Base-by-base conservation (phyloP, 176 grass and related monocot species). In the Elaeis guineensis region DNA sequence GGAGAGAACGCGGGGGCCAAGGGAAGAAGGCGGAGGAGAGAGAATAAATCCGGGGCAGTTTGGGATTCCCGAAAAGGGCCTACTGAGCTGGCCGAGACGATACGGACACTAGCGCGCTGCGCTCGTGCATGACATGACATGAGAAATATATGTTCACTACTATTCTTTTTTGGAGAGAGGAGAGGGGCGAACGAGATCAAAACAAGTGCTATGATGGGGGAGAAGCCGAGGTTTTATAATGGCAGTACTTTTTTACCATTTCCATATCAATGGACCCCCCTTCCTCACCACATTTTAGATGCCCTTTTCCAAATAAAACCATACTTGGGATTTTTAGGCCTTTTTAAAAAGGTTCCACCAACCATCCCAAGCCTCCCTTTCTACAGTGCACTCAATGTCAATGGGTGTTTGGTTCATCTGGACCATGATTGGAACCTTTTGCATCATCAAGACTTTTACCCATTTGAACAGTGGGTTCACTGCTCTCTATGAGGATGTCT, bases 71-170 rank as follows among this genome's bases (percentile, higher is more conserved):
- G 44, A 59, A 63, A 49, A 32, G 52, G 25, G 51, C 50, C 21
- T 44, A 18, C 19, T 55, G 28, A 72, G 51, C 70, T 63, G 49
- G 70, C 70, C 51, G 59, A 61, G 57, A 49, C 25, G 57, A 21
- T 51, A 44, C 25, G 54, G 30, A 26, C 58, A 51, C 19, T 25
- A 52, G 30, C 24, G 49, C 35, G 21, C 69, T 22, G 57, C 50
- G 1, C 30, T 63, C 70, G 59, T 56, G 59, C 59, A 73, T 63
- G 70, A 73, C 70, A 63, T 63, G 70, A 63, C 70, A 63, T 25
- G 26, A 55, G 30, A 39, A 24, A 44, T 44, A 11, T 44, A 44
- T 44, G 11, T 44, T 12, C 9, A 44, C 35, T 44, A 44, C 35
- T 44, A 44, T 44, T 44, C 35, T 44, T 3, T 11, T 44, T 44